Evolutionary conservation across 352 stramenopile species (phyloP), one percentile per base, ranked within the genome.

Genomic region (Phytophthora constricta): DNA sequence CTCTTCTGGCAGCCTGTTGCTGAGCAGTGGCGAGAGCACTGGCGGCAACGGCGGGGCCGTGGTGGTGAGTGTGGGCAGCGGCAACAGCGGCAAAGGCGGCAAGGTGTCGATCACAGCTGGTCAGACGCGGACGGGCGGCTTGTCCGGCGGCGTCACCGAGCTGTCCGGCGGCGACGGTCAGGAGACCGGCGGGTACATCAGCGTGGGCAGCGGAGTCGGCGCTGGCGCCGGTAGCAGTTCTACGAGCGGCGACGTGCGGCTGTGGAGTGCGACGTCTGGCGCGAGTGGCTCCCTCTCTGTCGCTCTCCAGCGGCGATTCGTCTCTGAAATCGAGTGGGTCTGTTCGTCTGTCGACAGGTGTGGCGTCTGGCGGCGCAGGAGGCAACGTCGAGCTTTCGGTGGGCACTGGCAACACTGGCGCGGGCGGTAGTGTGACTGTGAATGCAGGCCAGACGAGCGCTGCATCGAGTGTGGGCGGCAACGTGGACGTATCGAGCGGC

Each of bases 401-500:
- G 7, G 70, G 70, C 50, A 51, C 22, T 46, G 71, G 71, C 37
- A 48, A 34, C 25, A 63, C 59, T 4, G 28, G 14, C 31, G 28
- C 27, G 3, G 48, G 48, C n/a, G 48, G 48, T 13, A 43, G 16
- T 10, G 28, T 55, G 23, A 5, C 39, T 10, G 23, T 58, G 10
- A 25, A 22, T 20, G 37, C 51, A 25, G 49, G 55, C 16, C 13
- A 23, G 34, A 41, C 34, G 4, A 82, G 82, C 9, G 27, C 34
- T 8, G 79, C 74, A 16, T 55, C 46, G 11, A 48, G 37, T 5
- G 68, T 65, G n/a, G 49, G 55, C 49, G 68, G 72, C 23, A 42
- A 58, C 50, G 51, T 89, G 33, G 45, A 34, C 47, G 34, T 57
- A 14, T 64, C n/a, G 5, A 26, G 73, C 20, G 82, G 82, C 11